These are phyloP conservation scores for Pseudozyma sp. DNA, from an alignment of 1,284 basidiomycete genomes.

Conservation along the genomic window DNA sequence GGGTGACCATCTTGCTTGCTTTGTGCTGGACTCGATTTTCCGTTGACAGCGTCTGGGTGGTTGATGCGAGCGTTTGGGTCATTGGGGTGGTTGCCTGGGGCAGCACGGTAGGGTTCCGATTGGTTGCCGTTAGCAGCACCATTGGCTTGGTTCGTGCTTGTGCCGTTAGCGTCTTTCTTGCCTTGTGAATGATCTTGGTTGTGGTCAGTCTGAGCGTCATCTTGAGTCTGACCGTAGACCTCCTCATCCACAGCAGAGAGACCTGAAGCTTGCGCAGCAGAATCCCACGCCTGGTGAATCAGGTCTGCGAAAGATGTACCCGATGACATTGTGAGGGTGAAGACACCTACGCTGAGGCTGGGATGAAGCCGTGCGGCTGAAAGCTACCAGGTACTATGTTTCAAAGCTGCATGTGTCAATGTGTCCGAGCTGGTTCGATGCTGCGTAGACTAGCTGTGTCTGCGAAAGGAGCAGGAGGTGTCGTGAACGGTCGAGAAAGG, in stretches of 20 bases:
- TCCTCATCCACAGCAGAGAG: constrained; percentile 19
- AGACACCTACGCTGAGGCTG: background rate
- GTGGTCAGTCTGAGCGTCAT: background rate
- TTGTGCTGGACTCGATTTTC: background rate
- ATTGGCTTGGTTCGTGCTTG: background rate
- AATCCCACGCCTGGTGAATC: constrained; percentile 51
- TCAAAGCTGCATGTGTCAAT: background rate
- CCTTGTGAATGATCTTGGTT: background rate
- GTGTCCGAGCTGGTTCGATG: background rate
- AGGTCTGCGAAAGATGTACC: constrained; percentile 55
- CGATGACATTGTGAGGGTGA: constrained; percentile 26
- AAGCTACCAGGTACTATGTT: background rate
- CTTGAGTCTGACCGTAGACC: background rate
- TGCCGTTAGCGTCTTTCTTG: background rate
- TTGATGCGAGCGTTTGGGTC: constrained; percentile 47
- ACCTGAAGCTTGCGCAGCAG: constrained; percentile 32
- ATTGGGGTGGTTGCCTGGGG: constrained; percentile 50
- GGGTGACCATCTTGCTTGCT: background rate
- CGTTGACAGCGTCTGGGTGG: constrained; percentile 41
- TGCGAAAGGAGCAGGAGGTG: background rate
- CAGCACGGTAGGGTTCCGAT: constrained; percentile 24
- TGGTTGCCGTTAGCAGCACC: background rate
- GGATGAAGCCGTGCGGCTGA: background rate
- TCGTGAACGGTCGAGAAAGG: background rate
- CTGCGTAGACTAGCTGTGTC: background rate